Evolutionary conservation across 805 yeast species (phyloP), one percentile per base, ranked within the genome.

Genomic region (Saccharomycopsis capsularis): DNA sequence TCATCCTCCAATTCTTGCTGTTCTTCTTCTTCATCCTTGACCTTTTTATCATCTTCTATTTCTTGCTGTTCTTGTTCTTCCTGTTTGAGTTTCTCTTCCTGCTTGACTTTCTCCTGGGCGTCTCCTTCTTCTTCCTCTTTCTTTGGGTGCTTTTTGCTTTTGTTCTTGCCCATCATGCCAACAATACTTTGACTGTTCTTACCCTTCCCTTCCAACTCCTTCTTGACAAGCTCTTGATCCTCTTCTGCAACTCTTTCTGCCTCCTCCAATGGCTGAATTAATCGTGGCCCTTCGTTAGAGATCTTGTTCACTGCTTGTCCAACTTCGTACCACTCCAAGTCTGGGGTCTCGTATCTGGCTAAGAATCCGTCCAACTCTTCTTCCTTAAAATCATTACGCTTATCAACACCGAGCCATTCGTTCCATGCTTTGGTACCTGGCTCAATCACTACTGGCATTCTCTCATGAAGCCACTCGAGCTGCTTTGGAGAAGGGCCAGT

Each of bases 381-480:
- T 53, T 9, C 51, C 13, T 24, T 24, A 22, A 29, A n/a, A 11
- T 13, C 30, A 7, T 19, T 30, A 30, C 23, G 27, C 24, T 48
- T 32, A 0, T 55, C 50, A 0, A 78, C 72, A 46, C 75, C 68
- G 32, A 88, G 63, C 96, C 96, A 90, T 3, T 60, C 57, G 3
- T 71, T 60, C 76, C 90, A 79, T 37, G 72, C 75, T n/a, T 67
- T 56, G 0, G 79, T 64, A 0, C 76, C 79, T 0, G 87, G 85
- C 25, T 68, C 71, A 4, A 88, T 48, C 13, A 87, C 72, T 1
- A 84, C 68, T 0, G 97, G 97, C 79, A 87, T 86, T 23, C 97
- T 69, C 1, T 67, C 63, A 61, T 90, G 96, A 2, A 90, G 63
- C 85, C 88, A 82, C 39, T 68, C 63, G 54, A 89, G 54, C 41